Conservation (phyloP, 345 rosid species). For the Heritiera fomes region DNA sequence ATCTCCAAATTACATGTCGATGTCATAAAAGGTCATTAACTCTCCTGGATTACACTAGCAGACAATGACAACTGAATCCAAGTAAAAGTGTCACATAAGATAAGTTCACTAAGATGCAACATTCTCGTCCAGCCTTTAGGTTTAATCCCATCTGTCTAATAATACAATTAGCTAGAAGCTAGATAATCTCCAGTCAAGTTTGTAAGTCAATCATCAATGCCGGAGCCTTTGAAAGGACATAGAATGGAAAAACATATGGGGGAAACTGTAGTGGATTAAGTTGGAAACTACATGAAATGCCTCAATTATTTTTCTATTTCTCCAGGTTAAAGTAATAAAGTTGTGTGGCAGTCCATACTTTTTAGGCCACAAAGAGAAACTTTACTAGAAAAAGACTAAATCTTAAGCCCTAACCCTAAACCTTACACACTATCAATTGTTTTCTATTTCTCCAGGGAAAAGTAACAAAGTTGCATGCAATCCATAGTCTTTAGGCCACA, state of each 20-base stretch:
- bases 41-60: neutral
- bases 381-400: neutral
- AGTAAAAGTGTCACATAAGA: neutral
- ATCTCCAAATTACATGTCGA: neutral
- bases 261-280: neutral
- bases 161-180: neutral
- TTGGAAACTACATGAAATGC: neutral
- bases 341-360: no score
- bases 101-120: neutral
- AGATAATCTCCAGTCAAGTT: neutral
- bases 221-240: neutral
- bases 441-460: neutral
- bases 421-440: neutral
- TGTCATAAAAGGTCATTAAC: neutral
- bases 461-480: neutral
- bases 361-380: neutral
- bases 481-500: neutral
- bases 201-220: neutral
- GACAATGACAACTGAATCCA: neutral
- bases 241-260: neutral
- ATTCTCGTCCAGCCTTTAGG: neutral
- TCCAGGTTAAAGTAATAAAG: neutral
- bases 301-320: neutral
- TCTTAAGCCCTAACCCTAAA: no score
- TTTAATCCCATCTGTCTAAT: neutral